Evolutionary conservation across 306 rosid species (phyloP), one percentile per base, ranked within the genome.

Genomic region (Cucumis hystrix): DNA sequence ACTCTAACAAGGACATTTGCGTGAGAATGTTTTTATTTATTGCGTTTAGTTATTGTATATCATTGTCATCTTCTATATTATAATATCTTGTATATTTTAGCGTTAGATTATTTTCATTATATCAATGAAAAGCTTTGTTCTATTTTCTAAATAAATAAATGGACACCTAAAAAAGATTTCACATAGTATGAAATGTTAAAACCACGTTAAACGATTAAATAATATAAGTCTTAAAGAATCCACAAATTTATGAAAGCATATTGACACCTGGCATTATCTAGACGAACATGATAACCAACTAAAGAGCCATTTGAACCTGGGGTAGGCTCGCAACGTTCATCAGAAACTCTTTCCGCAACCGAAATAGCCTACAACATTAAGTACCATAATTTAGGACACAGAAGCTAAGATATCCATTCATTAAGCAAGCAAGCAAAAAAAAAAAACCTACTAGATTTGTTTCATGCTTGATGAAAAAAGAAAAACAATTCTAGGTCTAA

Each of bases 211-310:
- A 10, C 33, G 54, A 25, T 39, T 5, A 43, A 7, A 67, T 67
- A n/a, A 21, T 7, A 33, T 45, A 52, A 52, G 25, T 8, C 20
- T 28, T 16, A 47, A 37, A 18, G 16, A 39, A 47, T 35, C 18
- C 37, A 68, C 64, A 40, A 58, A 35, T 72, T 51, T 51, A 28
- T 72, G 10, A 72, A 16, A 72, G 76, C 23, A 49, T 15, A 56
- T 55, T 14, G 81, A 69, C 78, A 92, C 97, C 98, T 94, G 82
- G 97, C 96, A 87, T 91, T 87, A 64, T 91, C 98, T 59, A 94
- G 97, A 69, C 98, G 98, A 79, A 94, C 98, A 87, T 94, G 98
- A 87, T 94, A 94, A 77, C 98, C 98, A 85, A 91, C 86, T 89
- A 91, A 81, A 79, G 98, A 94, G 82, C 96, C 95, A 82, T 87